These are phyloP conservation scores for Venturia oleaginea DNA, from an alignment of 2,329 filamentous ascomycete genomes.

Conservation along the genomic window DNA sequence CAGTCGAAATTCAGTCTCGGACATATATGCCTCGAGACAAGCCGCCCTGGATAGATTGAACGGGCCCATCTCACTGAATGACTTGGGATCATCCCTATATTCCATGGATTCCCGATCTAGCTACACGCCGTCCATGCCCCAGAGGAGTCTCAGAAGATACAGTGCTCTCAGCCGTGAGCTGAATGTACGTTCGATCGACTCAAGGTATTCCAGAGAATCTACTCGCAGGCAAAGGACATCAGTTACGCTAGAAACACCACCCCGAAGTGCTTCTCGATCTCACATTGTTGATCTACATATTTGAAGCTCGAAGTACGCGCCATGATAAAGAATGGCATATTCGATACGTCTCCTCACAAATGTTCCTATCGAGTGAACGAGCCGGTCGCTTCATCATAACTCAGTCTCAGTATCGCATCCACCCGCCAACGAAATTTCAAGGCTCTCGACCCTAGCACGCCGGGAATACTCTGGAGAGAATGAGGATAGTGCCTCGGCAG, in stretches of 20 bases:
- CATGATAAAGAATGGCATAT: neutral
- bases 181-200: neutral
- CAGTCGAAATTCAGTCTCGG: neutral
- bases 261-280: neutral
- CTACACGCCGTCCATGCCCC: neutral
- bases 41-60: neutral
- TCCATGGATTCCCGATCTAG: neutral
- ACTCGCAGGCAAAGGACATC: neutral
- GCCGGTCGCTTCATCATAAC: neutral
- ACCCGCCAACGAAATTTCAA: neutral
- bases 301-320: neutral
- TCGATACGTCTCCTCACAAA: neutral
- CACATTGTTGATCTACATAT: neutral
- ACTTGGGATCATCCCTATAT: neutral
- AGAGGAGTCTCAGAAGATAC: neutral
- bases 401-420: neutral
- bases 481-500: neutral
- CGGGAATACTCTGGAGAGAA: neutral
- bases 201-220: neutral
- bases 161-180: neutral
- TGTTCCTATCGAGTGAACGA: too few relatives aligned
- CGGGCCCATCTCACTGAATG: neutral
- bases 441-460: neutral
- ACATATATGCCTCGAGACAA: neutral
- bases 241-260: neutral